These are phyloP conservation scores for Thermomucor indicae-seudaticae DNA, from an alignment of 371 early-diverging fungal genomes.

Conservation along the genomic window DNA sequence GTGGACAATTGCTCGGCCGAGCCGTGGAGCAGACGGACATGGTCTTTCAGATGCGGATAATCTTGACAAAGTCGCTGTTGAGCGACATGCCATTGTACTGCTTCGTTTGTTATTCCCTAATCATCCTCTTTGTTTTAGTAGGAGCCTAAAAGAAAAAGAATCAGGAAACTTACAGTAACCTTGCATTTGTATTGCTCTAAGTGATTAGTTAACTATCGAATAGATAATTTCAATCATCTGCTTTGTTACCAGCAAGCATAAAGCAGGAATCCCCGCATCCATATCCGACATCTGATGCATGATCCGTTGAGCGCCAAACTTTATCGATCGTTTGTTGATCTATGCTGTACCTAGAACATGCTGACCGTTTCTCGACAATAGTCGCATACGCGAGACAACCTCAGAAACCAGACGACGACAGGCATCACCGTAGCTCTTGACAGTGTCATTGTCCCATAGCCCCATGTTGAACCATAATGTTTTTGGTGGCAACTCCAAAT, in stretches of 20 bases:
- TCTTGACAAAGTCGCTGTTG: conserved; percentile 5
- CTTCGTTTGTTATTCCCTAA: conserved; percentile 48
- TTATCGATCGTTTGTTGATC: background rate
- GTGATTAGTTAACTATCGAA: background rate
- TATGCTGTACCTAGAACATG: conserved; percentile 24
- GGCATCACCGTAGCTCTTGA: too few relatives aligned
- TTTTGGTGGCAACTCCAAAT: conserved; percentile 28
- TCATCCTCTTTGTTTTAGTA: conserved; percentile 10
- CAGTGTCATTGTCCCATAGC: conserved; percentile 19
- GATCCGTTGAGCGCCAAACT: background rate
- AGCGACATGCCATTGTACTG: conserved; percentile 28
- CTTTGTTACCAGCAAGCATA: conserved; percentile 24
- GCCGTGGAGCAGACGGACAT: conserved; percentile 19
- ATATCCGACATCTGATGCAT: conserved; percentile 42
- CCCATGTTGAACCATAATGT: conserved; percentile 51
- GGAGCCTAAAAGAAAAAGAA: conserved; percentile 11
- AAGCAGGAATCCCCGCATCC: conserved; percentile 52
- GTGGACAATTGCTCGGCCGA: conserved; percentile 24
- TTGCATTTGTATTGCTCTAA: conserved; percentile 2
- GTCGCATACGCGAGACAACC: conserved; percentile 2
- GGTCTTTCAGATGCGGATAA: conserved; percentile 5
- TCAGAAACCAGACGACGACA: conserved; percentile 16
- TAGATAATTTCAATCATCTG: background rate
- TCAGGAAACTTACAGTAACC: background rate
- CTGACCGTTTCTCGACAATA: background rate